phyloP scores from a whole-genome alignment of 805 yeast genomes.

The Cyberlindnera sargentensis region DNA sequence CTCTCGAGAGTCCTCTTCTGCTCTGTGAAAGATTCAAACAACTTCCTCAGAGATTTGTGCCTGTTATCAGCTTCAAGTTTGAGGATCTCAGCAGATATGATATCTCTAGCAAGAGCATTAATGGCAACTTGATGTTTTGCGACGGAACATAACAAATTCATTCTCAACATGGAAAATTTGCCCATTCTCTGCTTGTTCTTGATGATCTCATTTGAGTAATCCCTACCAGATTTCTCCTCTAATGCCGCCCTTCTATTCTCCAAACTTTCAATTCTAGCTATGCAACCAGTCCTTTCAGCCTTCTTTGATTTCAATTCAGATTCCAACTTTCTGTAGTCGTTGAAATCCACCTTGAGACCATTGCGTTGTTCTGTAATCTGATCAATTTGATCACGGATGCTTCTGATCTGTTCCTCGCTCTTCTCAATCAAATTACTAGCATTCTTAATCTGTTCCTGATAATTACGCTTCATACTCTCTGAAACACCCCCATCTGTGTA shows the following conservation, averaged over 20 bases:
- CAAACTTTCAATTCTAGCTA: slow-evolving; percentile 23
- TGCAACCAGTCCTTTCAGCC: slow-evolving; percentile 17
- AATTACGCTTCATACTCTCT: slow-evolving; percentile 12
- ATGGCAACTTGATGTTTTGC: slow-evolving; percentile 18
- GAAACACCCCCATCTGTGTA: slow-evolving; percentile 19
- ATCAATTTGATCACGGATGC: slow-evolving; percentile 1
- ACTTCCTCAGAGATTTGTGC: slow-evolving; percentile 24
- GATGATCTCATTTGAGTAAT: slow-evolving; percentile 32
- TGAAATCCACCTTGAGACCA: not conserved
- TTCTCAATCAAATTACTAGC: slow-evolving; percentile 6
- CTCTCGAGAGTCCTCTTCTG: slow-evolving; percentile 22
- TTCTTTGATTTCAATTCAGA: slow-evolving; percentile 6
- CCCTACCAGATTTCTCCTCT: slow-evolving; percentile 33
- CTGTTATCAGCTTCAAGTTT: slow-evolving; percentile 35
- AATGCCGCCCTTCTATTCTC: slow-evolving; percentile 27
- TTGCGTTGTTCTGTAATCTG: not conserved
- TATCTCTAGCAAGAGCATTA: slow-evolving; percentile 22
- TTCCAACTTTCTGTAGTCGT: slow-evolving; percentile 2
- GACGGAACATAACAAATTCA: slow-evolving; percentile 18
- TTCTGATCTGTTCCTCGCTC: slow-evolving; percentile 6
- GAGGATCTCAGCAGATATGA: slow-evolving; percentile 22
- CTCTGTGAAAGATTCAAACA: slow-evolving; percentile 25
- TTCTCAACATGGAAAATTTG: slow-evolving; percentile 16
- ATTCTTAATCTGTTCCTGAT: slow-evolving; percentile 12
- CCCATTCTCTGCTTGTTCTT: slow-evolving; percentile 26